A percentile compares a stretch with the other conserved stretches of the same genome.
Evolutionary conservation across 108 stramenopile genomes (phyloP).

Genomic region (Pseudonitzschia multistriata): DNA sequence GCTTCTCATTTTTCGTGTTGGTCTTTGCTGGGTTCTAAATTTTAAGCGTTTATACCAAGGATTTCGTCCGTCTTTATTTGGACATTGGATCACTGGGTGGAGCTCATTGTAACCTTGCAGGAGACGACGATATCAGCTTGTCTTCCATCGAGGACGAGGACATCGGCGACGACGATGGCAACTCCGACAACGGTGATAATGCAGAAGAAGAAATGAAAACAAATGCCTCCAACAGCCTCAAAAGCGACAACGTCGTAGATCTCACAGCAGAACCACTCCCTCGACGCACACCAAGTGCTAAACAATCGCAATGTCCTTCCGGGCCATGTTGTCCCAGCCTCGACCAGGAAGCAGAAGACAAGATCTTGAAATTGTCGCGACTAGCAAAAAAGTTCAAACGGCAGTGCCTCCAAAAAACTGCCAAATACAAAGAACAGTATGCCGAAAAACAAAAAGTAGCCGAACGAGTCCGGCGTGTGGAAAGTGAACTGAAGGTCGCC

Average conservation of each 20-base stretch:
- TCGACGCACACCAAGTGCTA: neutral
- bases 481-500: neutral
- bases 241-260: slow-evolving; percentile 2
- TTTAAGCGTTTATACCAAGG: neutral
- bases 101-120: neutral
- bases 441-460: neutral
- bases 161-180: neutral
- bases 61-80: slow-evolving; percentile 11
- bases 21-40: neutral
- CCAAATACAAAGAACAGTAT: slow-evolving; percentile 13
- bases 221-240: neutral
- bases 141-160: slow-evolving; percentile 9
- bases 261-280: neutral
- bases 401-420: slow-evolving; percentile 9
- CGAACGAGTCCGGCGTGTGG: neutral
- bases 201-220: neutral
- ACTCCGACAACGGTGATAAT: neutral
- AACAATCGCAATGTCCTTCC: neutral
- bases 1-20: neutral
- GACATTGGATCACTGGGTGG: slow-evolving; percentile 1
- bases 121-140: slow-evolving; percentile 2
- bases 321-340: neutral
- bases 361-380: neutral
- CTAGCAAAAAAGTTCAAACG: slow-evolving; percentile 11
- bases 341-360: neutral